Evolutionary conservation across 2,329 filamentous ascomycete genomes (phyloP), one percentile per base, ranked within the genome.

Genomic region (Geosmithia flava): DNA sequence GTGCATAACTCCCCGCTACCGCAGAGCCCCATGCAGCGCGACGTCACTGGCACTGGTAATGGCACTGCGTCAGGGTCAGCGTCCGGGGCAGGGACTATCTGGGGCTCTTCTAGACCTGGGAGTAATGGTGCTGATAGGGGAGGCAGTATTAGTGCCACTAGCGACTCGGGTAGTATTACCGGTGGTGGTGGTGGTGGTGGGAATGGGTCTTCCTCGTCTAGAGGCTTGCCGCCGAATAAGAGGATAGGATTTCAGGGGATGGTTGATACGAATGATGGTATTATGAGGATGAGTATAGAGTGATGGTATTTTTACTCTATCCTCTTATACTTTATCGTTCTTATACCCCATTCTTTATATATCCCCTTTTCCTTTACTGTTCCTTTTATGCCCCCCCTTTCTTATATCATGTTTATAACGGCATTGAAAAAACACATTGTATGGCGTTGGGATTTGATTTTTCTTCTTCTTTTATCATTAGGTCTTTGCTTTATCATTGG

Each of bases 201-300:
- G 49, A 55, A 43, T 37, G 45, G 27, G 20, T 30, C 29, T 27
- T 20, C 39, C n/a, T 23, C 10, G 45, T 41, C 20, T 19, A 17
- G n/a, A 39, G 42, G 10, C 30, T 33, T n/a, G 11, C 10, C 33
- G 13, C 10, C 33, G 15, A 76, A 74, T 42, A 68, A 74, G 53
- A 66, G 87, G 33, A 73, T 95, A 15, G 88, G 88, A 8, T 75
- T 94, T 55, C 90, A 96, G 65, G 88, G 90, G 1, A 96, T 97
- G 90, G 85, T 80, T 17, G 91, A 96, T 65, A 91, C 91, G n/a
- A 88, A 88, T 61, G 91, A 96, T 62, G 87, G 89, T 2, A 74
- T 96, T 54, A 95, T 95, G 84, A 89, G 91, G 58, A 93, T 97
- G 86, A 95, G 87, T 64, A 95, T 96, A 58, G 90, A 96, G 63